Evolutionary conservation across 2,329 filamentous ascomycete species (phyloP), one percentile per base, ranked within the genome.

Genomic region (Mariannaea sp.): DNA sequence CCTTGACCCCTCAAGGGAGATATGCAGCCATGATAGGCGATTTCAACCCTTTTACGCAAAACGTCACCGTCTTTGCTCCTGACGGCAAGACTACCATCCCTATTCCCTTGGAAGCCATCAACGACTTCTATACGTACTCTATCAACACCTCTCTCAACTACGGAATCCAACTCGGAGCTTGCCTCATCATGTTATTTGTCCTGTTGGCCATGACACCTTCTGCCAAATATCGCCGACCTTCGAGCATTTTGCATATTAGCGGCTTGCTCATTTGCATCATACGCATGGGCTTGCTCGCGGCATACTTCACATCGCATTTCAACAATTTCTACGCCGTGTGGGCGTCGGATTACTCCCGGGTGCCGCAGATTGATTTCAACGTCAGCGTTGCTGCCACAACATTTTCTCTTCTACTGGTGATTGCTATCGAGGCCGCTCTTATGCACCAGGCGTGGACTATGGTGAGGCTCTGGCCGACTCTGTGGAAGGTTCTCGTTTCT

Each of bases 151-250:
- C 67, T 67, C 84, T 89, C 75, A 87, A 85, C 71, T 90, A 87
- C 68, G 86, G 82, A 46, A 73, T 80, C 14, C 89, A 93, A 68
- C 77, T 92, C 45, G 90, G 90, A 24, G 83, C 87, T 19, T 83
- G 82, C 40, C 59, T 86, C 52, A 72, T 87, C 55, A 81, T 91
- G 65, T 75, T 92, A 14, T 61, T 87, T 36, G 77, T 88, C 24
- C 74, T 92, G 3, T 72, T 91, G 9, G 65, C 87, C 53, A 79
- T 92, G 69, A 92, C 89, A 0, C 82, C 83, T 16, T 69, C 76
- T 0, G 76, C 83, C 59, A 91, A 90, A 68, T 81, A 89, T 55
- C 74, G 75, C 46, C 86, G 86, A 2, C 67, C 77, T 0, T 80
- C 90, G 16, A 89, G 88, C 68, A 65, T 86, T 58, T 75, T 92